Base-by-base conservation (phyloP, 208 protist genomes). In the Trypanosoma scelopori region DNA sequence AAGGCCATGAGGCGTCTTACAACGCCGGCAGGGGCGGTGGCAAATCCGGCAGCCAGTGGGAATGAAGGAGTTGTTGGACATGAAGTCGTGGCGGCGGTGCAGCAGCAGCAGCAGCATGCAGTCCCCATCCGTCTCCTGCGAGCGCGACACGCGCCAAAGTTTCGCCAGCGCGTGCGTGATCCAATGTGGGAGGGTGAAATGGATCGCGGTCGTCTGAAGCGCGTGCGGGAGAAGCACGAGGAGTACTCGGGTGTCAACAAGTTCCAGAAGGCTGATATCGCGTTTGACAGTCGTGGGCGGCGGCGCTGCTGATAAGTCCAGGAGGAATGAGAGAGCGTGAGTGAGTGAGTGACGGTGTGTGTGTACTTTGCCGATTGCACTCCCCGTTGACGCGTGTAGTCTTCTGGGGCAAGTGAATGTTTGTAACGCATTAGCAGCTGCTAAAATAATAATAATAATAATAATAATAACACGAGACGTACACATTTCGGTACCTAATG, bases 161-260 rank as follows among this genome's bases (percentile, higher is more conserved):
- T 96, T 41, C 79, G 85, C 69, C 87, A 94, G 73, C 78, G 73
- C 45, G 79, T 91, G 16, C 74, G 79, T 18, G 91, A 96, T 67
- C 59, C 77, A 18, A 57, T 89, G 66, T 96, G 87, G 86, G 87
- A 96, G 71, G 82, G 71, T 57, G 85, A 86, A 64, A 92, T 96
- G 85, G 91, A 96, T 58, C 73, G 79, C n/a, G 91, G 91, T 11
- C 84, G 75, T 32, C 59, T 85, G 48, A 96, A 96, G 75, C 91
- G 87, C 74, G 82, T 92, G 18, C 43, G 58, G 18, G 15, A 12
- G 81, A 83, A 81, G 48, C 18, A 11, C 11, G 78, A 77, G 5
- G 69, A 68, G 32, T 55, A 69, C 49, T 47, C 3, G 12, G 62
- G 43, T 27, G 56, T 45, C 11, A 79, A 79, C 46, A 65, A 50